These are phyloP conservation scores for Rhododendron henanense DNA, from an alignment of 148 eudicot species.

Conservation along the genomic window DNA sequence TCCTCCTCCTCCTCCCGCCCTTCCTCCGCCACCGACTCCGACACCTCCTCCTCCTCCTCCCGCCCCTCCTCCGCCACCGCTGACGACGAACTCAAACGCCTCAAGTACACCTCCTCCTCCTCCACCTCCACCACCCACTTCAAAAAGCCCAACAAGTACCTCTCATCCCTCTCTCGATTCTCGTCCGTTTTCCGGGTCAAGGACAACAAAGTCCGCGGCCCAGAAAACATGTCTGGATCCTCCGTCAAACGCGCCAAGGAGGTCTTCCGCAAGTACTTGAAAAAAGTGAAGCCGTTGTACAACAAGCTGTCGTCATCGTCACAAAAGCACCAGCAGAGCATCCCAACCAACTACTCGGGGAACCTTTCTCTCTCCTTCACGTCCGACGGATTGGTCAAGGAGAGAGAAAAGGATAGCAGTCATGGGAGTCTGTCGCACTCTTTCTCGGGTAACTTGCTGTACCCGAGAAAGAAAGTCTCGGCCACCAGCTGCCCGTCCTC, in stretches of 20 bases:
- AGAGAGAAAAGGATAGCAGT: not conserved
- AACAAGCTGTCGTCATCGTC: slow-evolving; percentile 43
- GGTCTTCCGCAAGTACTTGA: slow-evolving; percentile 65
- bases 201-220: slow-evolving; percentile 20
- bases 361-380: not conserved
- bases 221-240: slow-evolving; percentile 8
- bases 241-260: slow-evolving; percentile 52
- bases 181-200: slow-evolving; percentile 54
- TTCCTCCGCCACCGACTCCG: slow-evolving; percentile 36
- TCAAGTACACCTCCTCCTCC: slow-evolving; percentile 5
- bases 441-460: slow-evolving; percentile 63
- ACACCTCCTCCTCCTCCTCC: slow-evolving; percentile 47
- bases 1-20: slow-evolving; percentile 36
- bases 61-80: slow-evolving; percentile 63
- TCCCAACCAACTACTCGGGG: not conserved
- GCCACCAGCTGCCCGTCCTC: slow-evolving; percentile 86
- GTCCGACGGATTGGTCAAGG: not conserved
- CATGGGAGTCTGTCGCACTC: slow-evolving; percentile 29
- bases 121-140: not conserved
- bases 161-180: slow-evolving; percentile 62
- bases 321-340: slow-evolving; percentile 24
- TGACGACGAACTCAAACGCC: slow-evolving; percentile 32
- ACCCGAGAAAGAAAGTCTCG: slow-evolving; percentile 35
- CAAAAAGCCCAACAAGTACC: slow-evolving; percentile 31
- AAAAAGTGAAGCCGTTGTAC: slow-evolving; percentile 77